A percentile compares a stretch with the other conserved stretches of the same genome.
Conservation (phyloP, 202 grass and related monocot species). For the Bolboschoenoplectus hybrid region DNA sequence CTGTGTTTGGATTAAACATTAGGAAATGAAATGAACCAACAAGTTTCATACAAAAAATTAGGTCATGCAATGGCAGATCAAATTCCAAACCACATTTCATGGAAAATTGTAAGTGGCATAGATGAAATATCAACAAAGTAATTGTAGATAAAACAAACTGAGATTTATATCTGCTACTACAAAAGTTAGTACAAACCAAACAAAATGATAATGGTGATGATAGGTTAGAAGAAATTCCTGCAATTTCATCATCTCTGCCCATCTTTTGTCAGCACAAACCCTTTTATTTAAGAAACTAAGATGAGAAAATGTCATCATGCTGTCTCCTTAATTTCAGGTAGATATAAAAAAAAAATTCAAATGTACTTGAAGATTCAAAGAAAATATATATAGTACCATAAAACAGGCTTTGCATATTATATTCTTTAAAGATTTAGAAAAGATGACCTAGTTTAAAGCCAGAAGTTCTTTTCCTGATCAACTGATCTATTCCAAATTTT, state of each 20-base stretch:
- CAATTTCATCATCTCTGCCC: slow-evolving; percentile 9
- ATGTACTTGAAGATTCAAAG: slow-evolving; percentile 14
- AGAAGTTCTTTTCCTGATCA: neutral
- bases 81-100: neutral
- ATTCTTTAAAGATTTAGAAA: neutral
- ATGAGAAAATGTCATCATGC: neutral
- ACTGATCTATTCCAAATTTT: no score
- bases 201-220: slow-evolving; percentile 25
- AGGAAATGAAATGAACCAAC: neutral
- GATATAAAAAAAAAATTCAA: neutral
- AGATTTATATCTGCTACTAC: neutral
- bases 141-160: neutral
- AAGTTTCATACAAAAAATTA: neutral
- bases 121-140: neutral
- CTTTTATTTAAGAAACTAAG: slow-evolving; percentile 4
- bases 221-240: neutral
- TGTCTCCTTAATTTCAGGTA: slow-evolving; percentile 17
- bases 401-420: neutral
- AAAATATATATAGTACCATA: neutral
- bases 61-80: neutral
- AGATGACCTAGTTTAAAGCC: neutral
- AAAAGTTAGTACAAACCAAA: neutral
- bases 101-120: neutral
- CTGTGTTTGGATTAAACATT: no score
- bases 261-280: slow-evolving; percentile 11